Evolutionary conservation across 2,329 filamentous ascomycete genomes (phyloP).

Genomic region (Alternaria postmessia): DNA sequence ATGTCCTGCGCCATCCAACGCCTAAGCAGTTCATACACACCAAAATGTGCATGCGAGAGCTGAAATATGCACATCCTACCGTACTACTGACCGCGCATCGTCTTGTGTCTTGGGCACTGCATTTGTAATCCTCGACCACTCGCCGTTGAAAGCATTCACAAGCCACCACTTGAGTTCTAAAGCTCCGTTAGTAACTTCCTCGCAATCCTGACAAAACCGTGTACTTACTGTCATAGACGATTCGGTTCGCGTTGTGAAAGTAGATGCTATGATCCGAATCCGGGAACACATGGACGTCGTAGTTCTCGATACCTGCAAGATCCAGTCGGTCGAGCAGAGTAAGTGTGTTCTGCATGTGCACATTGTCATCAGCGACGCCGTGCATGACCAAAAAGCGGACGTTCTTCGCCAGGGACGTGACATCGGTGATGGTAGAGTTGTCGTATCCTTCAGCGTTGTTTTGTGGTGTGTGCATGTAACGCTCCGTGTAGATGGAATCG

Average conservation of each 20-base stretch:
- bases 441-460: conserved; percentile 81
- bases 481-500: conserved; percentile 90
- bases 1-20: not conserved
- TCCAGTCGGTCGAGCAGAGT: conserved; percentile 87
- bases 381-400: conserved; percentile 96
- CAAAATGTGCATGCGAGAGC: not conserved
- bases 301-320: conserved; percentile 83
- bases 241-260: conserved; percentile 89
- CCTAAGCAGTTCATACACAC: not conserved
- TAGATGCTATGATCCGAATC: conserved; percentile 95
- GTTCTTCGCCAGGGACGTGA: conserved; percentile 74
- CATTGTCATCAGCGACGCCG: conserved; percentile 95
- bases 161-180: conserved; percentile 87
- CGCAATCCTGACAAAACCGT: not conserved
- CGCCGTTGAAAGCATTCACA: conserved; percentile 96
- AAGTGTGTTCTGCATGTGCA: conserved; percentile 94
- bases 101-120: conserved; percentile 56
- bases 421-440: conserved; percentile 76
- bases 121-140: conserved; percentile 74
- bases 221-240: conserved; percentile 90
- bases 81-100: conserved; percentile 27
- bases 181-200: conserved; percentile 6
- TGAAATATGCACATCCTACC: conserved; percentile 14
- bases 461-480: conserved; percentile 96
- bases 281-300: conserved; percentile 95